Base-by-base conservation (phyloP, 768 basidiomycete genomes). In the Russula compacta region DNA sequence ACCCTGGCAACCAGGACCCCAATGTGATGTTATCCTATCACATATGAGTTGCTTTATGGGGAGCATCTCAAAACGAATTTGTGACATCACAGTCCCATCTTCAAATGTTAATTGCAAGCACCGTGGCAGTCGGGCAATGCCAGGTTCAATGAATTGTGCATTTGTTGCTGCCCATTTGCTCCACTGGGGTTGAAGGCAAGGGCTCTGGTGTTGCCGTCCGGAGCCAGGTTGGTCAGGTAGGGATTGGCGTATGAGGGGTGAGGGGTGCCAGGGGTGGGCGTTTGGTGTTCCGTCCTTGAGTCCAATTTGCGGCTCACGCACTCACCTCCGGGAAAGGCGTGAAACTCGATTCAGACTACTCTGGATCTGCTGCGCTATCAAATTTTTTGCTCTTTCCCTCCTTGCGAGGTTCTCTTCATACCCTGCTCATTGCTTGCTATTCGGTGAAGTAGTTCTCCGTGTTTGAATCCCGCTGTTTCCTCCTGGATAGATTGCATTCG, bases 311-410 rank as follows among this genome's bases (percentile, higher is more conserved):
- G 77, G 82, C 80, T 75, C 79, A 76, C 72, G 70, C 44, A 38
- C 43, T 66, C 33, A 47, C 56, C 59, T 63, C 66, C 33, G 40
- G 48, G 52, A 46, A 46, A 38, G n/a, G 56, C 59, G 70, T 71
- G 76, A 70, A 80, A 81, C 82, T 83, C 80, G 79, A 84, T 82
- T 83, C 82, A 82, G 82, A 83, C 81, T 84, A 82, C 79, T 83
- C 82, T 83, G 74, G 73, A 76, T 76, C 82, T 83, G 81, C 77
- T 71, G 74, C 72, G 67, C 64, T 43, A 44, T 56, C 47, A 42
- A 70, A 68, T 71, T 74, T 75, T 72, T 71, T 66, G 53, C 64
- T 59, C 65, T 63, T 52, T 68, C 29, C 67, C 71, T 69, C 71
- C 68, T 70, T 67, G 59, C 48, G 65, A 54, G 68, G 69, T 11